Percentiles rank a stretch among this genome's conserved stretches.
Evolutionary conservation across 495 filamentous ascomycete genomes (phyloP).

Genomic region (Cenococcum geophilum): DNA sequence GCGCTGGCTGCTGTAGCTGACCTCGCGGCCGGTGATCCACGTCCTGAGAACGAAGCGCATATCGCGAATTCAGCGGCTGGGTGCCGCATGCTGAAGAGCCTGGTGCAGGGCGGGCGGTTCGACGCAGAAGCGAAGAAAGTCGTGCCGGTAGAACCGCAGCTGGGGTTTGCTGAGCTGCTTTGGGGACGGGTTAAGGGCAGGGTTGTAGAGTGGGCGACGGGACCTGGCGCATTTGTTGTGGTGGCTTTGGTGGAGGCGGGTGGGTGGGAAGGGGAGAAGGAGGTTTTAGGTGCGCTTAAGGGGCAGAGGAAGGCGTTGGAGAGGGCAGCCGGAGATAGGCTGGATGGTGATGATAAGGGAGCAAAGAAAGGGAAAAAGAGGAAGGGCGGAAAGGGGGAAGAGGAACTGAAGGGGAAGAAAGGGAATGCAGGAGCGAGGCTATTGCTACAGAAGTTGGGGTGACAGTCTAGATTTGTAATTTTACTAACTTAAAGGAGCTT

Average conservation of each 20-base stretch:
- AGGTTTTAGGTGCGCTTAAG: conserved; percentile 59
- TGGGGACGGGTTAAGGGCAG: conserved; percentile 70
- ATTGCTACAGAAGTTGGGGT: conserved; percentile 40
- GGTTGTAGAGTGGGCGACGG: conserved; percentile 78
- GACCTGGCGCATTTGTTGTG: conserved; percentile 73
- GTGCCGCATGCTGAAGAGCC: conserved; percentile 81
- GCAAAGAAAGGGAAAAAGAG: conserved; percentile 32
- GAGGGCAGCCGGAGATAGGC: conserved; percentile 42
- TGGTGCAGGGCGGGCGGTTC: conserved; percentile 80
- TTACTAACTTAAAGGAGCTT: too few relatives aligned
- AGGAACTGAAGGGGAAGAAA: conserved; percentile 29
- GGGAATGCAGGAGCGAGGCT: conserved; percentile 53
- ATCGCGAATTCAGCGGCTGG: conserved; percentile 55
- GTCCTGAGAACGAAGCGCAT: conserved; percentile 44
- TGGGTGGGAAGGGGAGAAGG: conserved; percentile 61
- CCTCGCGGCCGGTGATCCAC: conserved; percentile 59
- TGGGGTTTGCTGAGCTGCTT: conserved; percentile 71
- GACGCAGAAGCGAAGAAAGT: conserved; percentile 63
- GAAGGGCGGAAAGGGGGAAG: conserved; percentile 43
- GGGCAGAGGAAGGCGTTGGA: conserved; percentile 50
- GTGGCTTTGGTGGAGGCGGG: conserved; percentile 72
- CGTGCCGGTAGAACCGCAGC: conserved; percentile 60
- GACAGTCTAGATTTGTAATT: not conserved
- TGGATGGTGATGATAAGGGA: conserved; percentile 24
- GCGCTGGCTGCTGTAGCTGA: conserved; percentile 67